Percentiles rank a stretch among this genome's conserved stretches.
phyloP scores from a whole-genome alignment of 31 red algal genomes.

The Asparagopsis taxiformis region DNA sequence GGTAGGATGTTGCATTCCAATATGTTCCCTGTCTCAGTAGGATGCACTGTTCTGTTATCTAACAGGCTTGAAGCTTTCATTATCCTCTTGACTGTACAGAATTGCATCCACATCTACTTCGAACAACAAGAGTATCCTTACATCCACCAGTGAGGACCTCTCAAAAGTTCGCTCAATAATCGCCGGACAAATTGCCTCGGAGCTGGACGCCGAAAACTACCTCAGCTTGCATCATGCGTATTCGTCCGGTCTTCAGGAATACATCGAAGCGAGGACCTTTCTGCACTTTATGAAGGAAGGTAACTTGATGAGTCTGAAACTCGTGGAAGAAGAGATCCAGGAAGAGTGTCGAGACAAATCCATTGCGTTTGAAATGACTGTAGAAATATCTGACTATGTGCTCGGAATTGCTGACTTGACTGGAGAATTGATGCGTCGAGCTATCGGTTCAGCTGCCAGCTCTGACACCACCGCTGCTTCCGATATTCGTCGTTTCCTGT shows the following conservation, averaged over 20 bases:
- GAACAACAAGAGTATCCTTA: slow-evolving; percentile 2
- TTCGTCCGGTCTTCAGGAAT: slow-evolving; percentile 79
- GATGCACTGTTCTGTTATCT: not conserved
- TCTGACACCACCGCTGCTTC: not conserved
- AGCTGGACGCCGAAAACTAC: slow-evolving; percentile 25
- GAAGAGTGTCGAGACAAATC: slow-evolving; percentile 10
- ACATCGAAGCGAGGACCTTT: slow-evolving; percentile 62
- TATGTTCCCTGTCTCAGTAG: not conserved
- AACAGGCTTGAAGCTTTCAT: not conserved
- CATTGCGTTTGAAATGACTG: not conserved
- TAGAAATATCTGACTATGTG: slow-evolving; percentile 65
- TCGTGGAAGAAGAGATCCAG: slow-evolving; percentile 34
- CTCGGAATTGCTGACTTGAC: slow-evolving; percentile 72
- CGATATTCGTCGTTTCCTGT: slow-evolving; percentile 6
- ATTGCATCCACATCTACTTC: slow-evolving; percentile 2
- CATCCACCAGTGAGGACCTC: slow-evolving; percentile 14
- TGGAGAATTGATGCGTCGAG: slow-evolving; percentile 77
- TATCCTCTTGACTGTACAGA: not conserved
- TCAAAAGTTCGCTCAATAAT: slow-evolving; percentile 24
- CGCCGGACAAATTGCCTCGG: slow-evolving; percentile 22
- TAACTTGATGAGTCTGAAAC: slow-evolving; percentile 2
- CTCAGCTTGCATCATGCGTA: slow-evolving; percentile 39
- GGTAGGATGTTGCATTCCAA: not conserved
- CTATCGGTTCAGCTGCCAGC: slow-evolving; percentile 16
- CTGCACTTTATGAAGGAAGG: slow-evolving; percentile 19